Evolutionary conservation across 495 filamentous ascomycete species (phyloP).

Genomic region (Baudoinia panamericana): DNA sequence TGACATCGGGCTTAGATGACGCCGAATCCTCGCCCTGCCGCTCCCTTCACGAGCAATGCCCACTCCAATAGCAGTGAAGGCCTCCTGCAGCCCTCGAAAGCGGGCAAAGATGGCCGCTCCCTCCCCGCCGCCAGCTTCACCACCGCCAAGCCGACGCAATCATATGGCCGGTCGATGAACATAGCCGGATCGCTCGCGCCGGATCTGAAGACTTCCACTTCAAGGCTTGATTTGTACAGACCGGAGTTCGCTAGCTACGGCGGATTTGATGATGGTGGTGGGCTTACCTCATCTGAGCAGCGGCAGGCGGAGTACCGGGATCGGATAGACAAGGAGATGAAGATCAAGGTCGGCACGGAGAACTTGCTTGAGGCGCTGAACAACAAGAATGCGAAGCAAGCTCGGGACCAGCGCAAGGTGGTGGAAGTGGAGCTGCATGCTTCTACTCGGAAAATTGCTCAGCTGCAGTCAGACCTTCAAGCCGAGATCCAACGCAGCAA

Average conservation of each 20-base stretch:
- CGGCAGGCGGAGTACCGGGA: conserved; percentile 61
- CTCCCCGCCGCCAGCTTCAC: conserved; percentile 24
- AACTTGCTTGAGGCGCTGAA: conserved; percentile 91
- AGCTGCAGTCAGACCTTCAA: conserved; percentile 66
- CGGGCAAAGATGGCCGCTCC: conserved; percentile 29
- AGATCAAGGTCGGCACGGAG: conserved; percentile 94
- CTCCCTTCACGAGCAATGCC: conserved; percentile 22
- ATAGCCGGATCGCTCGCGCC: conserved; percentile 88
- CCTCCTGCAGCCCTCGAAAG: conserved; percentile 23
- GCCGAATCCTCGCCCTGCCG: conserved; percentile 16
- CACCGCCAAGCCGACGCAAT: conserved; percentile 13
- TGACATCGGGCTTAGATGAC: conserved; percentile 24
- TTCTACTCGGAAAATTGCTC: conserved; percentile 79
- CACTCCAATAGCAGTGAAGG: conserved; percentile 20
- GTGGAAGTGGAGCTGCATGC: conserved; percentile 85
- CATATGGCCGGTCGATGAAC: conserved; percentile 30
- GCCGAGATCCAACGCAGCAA: conserved; percentile 51
- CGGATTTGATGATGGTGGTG: conserved; percentile 52
- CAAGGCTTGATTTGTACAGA: conserved; percentile 56
- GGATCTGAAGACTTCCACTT: conserved; percentile 64
- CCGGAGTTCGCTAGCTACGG: conserved; percentile 44
- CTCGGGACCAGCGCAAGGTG: conserved; percentile 72
- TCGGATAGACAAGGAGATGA: conserved; percentile 80
- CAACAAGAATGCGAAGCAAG: conserved; percentile 89
- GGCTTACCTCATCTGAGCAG: conserved; percentile 51